Evolutionary conservation across 305 asterid genomes (phyloP), one percentile per base, ranked within the genome.

Genomic region (Fraxinus platypoda): DNA sequence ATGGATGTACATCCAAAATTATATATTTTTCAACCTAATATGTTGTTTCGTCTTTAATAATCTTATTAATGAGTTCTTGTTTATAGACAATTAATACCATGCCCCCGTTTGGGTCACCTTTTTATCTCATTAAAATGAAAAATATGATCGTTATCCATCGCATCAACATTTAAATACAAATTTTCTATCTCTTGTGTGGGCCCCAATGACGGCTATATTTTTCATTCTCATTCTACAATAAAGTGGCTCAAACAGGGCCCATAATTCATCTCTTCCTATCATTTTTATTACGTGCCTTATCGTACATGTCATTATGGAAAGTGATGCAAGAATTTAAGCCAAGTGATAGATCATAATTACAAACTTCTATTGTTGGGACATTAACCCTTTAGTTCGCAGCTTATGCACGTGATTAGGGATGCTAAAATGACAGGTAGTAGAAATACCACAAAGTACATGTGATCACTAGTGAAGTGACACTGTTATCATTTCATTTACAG

Each of bases 231-330:
- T n/a, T n/a, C n/a, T n/a, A n/a, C n/a, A n/a, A n/a, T n/a, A n/a
- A n/a, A n/a, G n/a, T n/a, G n/a, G n/a, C n/a, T n/a, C n/a, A n/a
- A n/a, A n/a, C n/a, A n/a, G n/a, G n/a, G n/a, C n/a, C n/a, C n/a
- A 73, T 78, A 31, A n/a, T 66, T 83, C 78, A 9, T 84, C 77
- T 57, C 33, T 72, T 79, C 23, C 59, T 76, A 75, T 13, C 81
- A 64, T 49, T 81, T 76, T 72, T 35, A 74, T 59, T 79, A 41
- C 33, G 64, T 80, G 81, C 78, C 78, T 74, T 75, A 38, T 33
- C 21, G n/a, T 62, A 28, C 30, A 28, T 38, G 28, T 34, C 68
- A 71, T 75, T 30, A 38, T 72, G 59, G 43, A 52, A 38, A 21
- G 26, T 72, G 25, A 64, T 64, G 76, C 74, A 8, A 76, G 75